Evolutionary conservation across 495 filamentous ascomycete species (phyloP), one percentile per base, ranked within the genome.

Genomic region (Sabuloglossum arenarium): DNA sequence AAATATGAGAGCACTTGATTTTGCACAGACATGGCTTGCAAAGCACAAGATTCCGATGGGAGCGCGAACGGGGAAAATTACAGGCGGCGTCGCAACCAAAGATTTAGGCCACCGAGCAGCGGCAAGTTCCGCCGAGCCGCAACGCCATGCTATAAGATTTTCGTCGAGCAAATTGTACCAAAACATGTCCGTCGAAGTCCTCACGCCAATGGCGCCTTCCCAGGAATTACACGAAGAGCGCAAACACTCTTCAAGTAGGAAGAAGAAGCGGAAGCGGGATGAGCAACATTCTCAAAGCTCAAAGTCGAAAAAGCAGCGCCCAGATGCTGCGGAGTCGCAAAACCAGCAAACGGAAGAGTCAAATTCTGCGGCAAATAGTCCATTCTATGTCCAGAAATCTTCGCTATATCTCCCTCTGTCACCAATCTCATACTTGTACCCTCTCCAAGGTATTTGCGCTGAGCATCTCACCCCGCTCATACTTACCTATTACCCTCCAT

Each of bases 381-480:
- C 81, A 6, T 85, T 84, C 65, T 70, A 73, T 54, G 63, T 77
- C 46, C 73, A 77, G 59, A 79, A 75, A 27, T 73, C 77, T 45
- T 82, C 83, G 0, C 63, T 86, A 55, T 88, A 86, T 64, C 73
- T 88, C 49, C 77, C 84, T 14, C 67, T 88, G 29, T 73, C 84
- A 25, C 84, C 84, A 19, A 78, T 84, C 58, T 76, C 77, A 4
- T 73, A 82, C 29, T 68, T 68, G 8, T 71, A 75, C 62, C 79
- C 82, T n/a, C 66, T 81, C 52, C 73, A 79, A 60, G 80, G 79
- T 34, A 66, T 85, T 27, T 77, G 81, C 59, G 80, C 81, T 39
- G 82, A 86, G 62, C 81, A 88, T 63, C 74, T 88, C 43, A 84
- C 85, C 19, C 84, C 85, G 14, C 71, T 86, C 19, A 72, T 90